Base-by-base conservation (phyloP, 2,329 filamentous ascomycete genomes). In the Claviceps sp. region DNA sequence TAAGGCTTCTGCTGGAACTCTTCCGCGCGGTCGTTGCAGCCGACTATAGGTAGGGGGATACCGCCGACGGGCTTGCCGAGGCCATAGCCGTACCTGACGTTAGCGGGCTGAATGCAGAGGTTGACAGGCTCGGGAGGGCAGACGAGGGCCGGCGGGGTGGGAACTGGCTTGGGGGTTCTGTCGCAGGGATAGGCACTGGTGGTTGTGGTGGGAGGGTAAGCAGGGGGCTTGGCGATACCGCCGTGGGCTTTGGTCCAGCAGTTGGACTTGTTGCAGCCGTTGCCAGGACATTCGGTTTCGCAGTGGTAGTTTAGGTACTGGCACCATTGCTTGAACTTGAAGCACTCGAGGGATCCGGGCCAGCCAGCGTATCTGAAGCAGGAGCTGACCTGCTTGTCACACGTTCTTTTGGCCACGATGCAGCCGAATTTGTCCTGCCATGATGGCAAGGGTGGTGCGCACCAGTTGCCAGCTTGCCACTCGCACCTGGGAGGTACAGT, bases 81-180 rank as follows among this genome's bases (percentile, higher is more conserved):
- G 1, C 78, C 80, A 61, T 89, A 91, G 50, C 80, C 81, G 57
- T 75, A 78, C 61, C 76, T 74, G 57, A 78, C 76, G 66, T 68
- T 74, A 50, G 66, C 63, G n/a, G 76, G 72, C 63, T 79, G 74
- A 38, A 62, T 66, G 70, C 76, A 79, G 59, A 79, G 71, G 57
- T 73, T 72, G 52, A 73, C 76, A 1, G 74, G 70, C 37, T 71
- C 63, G 2, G 76, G 72, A 50, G 71, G 66, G 50, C 71, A 68
- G 43, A 65, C 64, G 11, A 65, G 60, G 2, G 61, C 58, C 7
- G 64, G 58, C 3, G 63, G 59, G 17, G 64, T 59, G 16, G 62
- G 64, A 36, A 61, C 58, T 34, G 62, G 56, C 26, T 60, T 57
- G 45, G 61, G 60, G 3, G 61, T 60, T 26, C 63, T 61, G 11